phyloP scores from a whole-genome alignment of 2,329 filamentous ascomycete genomes.

The Mycosphaerella arachidis region DNA sequence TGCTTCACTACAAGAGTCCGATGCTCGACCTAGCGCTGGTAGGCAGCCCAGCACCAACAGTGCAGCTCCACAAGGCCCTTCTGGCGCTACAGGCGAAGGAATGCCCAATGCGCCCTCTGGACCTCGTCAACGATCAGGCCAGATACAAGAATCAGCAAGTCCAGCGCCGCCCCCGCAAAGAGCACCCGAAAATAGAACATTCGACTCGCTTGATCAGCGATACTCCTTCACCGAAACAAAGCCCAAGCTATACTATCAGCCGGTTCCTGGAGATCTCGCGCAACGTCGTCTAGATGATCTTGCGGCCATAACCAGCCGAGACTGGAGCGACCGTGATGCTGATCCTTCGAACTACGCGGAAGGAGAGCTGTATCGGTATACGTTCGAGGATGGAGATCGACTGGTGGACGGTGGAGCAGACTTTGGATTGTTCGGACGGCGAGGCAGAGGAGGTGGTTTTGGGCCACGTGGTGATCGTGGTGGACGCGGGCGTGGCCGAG shows the following conservation, averaged over 20 bases:
- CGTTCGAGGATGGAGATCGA: constrained; percentile 42
- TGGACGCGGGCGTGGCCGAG: constrained; percentile 17
- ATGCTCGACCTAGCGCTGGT: constrained; percentile 2
- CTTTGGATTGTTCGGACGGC: constrained; percentile 29
- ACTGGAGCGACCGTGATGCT: constrained; percentile 36
- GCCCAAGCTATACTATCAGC: constrained; percentile 61
- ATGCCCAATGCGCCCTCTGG: constrained; percentile 25
- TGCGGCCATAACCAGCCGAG: constrained; percentile 40
- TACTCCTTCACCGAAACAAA: constrained; percentile 59
- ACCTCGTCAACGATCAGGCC: constrained; percentile 14
- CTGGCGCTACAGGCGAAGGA: constrained; percentile 17
- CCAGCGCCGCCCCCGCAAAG: constrained; percentile 1
- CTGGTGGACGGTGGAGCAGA: constrained; percentile 41
- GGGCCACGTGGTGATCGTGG: constrained; percentile 18
- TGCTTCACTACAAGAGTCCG: constrained; percentile 23
- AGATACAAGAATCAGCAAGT: constrained; percentile 10
- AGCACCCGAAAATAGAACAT: constrained; percentile 15
- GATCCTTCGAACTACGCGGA: constrained; percentile 24
- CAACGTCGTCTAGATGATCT: constrained; percentile 61
- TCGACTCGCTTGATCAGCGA: constrained; percentile 50
- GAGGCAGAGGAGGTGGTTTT: constrained; percentile 14
- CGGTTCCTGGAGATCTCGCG: constrained; percentile 62
- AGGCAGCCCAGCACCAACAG: not conserved
- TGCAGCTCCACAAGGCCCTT: constrained; percentile 23
- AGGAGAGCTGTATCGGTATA: constrained; percentile 39